Conservation (phyloP, 345 rosid species). For the Pseudoturritis turrita region DNA sequence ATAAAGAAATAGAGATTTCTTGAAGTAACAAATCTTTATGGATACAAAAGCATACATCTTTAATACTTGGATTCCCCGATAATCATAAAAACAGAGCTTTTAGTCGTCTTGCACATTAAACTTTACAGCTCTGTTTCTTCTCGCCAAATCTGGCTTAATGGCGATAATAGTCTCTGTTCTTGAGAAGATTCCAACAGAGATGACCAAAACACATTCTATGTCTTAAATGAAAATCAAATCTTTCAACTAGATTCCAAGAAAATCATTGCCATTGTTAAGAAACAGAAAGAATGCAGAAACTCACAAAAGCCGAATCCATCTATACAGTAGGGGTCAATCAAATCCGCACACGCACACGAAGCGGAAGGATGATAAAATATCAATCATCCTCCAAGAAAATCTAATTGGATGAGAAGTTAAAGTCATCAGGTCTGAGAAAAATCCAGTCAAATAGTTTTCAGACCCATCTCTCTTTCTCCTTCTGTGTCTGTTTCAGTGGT, state of each 20-base stretch:
- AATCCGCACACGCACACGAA: slow-evolving; percentile 22
- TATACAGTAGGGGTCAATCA: slow-evolving; percentile 23
- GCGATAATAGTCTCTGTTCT: neutral
- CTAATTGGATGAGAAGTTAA: slow-evolving; percentile 1
- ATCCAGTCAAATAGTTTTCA: neutral
- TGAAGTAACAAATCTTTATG: neutral
- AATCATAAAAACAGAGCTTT: neutral
- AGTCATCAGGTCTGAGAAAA: slow-evolving; percentile 6
- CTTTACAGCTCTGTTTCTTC: neutral
- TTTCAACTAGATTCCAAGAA: neutral
- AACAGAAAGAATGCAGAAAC: neutral
- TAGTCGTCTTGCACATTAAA: neutral
- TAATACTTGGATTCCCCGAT: too few relatives aligned
- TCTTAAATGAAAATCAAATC: neutral
- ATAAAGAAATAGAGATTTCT: neutral
- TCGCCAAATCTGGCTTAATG: neutral
- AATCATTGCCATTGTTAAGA: neutral
- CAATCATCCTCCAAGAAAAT: slow-evolving; percentile 26
- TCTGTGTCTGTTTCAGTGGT: slow-evolving; percentile 49
- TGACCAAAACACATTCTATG: neutral
- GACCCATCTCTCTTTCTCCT: slow-evolving; percentile 69
- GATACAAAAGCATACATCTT: neutral
- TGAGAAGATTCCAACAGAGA: neutral
- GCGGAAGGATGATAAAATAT: slow-evolving; percentile 20
- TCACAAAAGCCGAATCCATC: slow-evolving; percentile 10